Base-by-base conservation (phyloP, 2,329 filamentous ascomycete genomes). In the Leptographium galeiforme region DNA sequence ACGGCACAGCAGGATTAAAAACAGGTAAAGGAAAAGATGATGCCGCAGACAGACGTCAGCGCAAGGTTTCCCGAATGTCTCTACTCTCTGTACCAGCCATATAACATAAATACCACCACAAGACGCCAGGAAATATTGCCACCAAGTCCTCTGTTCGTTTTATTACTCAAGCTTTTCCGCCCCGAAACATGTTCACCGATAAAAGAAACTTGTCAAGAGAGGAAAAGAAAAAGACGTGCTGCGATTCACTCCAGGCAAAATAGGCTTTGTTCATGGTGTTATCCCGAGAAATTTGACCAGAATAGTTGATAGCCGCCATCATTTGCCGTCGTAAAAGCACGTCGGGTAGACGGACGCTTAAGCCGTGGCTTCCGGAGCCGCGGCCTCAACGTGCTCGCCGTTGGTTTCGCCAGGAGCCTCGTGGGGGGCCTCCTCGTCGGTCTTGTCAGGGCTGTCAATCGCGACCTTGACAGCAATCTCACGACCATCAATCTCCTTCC, bases 381-480 rank as follows among this genome's bases (percentile, higher is more conserved):
- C 58, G 53, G 62, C 56, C 59, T 67, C 67, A 53, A 66, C 62
- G 57, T 76, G 70, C 62, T 70, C 62, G 56, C 67, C 70, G 61
- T 72, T 70, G 61, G 66, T 62, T 64, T 72, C 70, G 57, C 63
- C 43, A 1, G n/a, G 19, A 32, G 19, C 61, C 62, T 67, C 66
- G 55, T 69, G 70, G 64, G 77, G 85, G 65, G 86, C 82, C 68
- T 96, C 91, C 73, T 96, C 91, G 60, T 85, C 81, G 57, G 81
- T 84, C 85, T 97, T 98, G 74, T 94, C 91, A 60, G 93, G 93
- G 79, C 89, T 96, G 77, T 98, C 93, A 67, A 98, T 97, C 67
- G 93, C 93, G 68, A 98, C 90, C 87, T 98, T 98, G 80, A 98
- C 93, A 60, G 93, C 93, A 63, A 98, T 98, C 77, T 97, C 91